Evolutionary conservation across 345 rosid genomes (phyloP).

Genomic region (Hypericum perforatum): DNA sequence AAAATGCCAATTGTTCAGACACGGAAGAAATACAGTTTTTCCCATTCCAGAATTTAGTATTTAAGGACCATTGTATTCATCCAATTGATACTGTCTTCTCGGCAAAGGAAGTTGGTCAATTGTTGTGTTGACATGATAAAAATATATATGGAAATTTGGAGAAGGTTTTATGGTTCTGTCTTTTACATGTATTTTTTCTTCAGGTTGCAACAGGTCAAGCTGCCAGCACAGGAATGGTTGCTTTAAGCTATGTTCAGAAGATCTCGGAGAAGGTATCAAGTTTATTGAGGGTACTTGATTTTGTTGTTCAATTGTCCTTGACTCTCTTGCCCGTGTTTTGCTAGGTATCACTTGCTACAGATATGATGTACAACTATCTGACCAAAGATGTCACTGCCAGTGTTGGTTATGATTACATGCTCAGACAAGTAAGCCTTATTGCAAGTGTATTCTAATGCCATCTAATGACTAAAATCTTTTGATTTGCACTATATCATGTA

Average conservation of each 20-base stretch:
- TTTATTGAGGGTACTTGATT: constrained; percentile 1
- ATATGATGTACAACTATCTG: constrained; percentile 79
- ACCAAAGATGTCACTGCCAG: constrained; percentile 82
- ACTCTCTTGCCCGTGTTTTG: constrained; percentile 7
- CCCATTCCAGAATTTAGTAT: too few relatives aligned
- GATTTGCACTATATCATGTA: too few relatives aligned
- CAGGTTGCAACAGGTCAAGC: constrained; percentile 92
- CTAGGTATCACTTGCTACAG: constrained; percentile 86
- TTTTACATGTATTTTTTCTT: constrained; percentile 5
- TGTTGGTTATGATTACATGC: constrained; percentile 90
- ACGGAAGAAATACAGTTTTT: too few relatives aligned
- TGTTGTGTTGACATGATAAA: too few relatives aligned
- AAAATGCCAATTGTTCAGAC: too few relatives aligned
- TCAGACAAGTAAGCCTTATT: constrained; percentile 64
- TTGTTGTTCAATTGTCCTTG: constrained; percentile 6
- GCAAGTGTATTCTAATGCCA: too few relatives aligned
- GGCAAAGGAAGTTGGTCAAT: too few relatives aligned
- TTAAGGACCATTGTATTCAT: too few relatives aligned
- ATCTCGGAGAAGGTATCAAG: constrained; percentile 78
- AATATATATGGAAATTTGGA: too few relatives aligned
- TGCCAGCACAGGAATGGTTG: constrained; percentile 85
- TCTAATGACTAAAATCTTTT: too few relatives aligned
- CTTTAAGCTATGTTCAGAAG: constrained; percentile 93
- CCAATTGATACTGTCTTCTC: too few relatives aligned
- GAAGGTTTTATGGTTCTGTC: too few relatives aligned